Base-by-base conservation (phyloP, 345 rosid species). In the Arabis hirsuta region DNA sequence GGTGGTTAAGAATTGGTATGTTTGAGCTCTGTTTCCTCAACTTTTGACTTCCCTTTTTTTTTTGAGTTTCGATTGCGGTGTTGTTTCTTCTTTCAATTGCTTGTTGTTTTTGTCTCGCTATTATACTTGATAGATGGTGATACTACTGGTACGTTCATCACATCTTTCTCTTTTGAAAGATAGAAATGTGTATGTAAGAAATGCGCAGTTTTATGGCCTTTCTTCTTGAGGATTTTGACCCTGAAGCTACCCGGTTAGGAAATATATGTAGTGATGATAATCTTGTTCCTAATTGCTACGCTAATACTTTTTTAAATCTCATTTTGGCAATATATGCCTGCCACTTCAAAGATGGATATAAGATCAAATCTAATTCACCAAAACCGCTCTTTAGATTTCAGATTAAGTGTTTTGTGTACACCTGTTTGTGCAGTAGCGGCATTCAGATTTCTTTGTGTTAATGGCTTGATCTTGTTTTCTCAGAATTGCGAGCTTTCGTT, bases 1-100 rank as follows among this genome's bases (percentile, higher is more conserved):
- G 99, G 41, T 95, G 99, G 99, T 71, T 91, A 73, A 82, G 96
- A 79, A 91, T 90, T 52, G 96, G 99, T 95, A 88, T 55, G 80
- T 76, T 24, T 72, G 14, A 55, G 58, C 65, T 69, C 12, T 62
- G 1, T 50, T 54, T 20, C 19, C 43, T 11, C 20, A 10, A 24
- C 48, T n/a, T 2, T 9, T 36, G 13, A 19, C 10, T 39, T 13
- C 41, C 19, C 14, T 31, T 66, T 34, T 34, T 34, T 29, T 3
- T 41, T 41, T 3, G 20, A 54, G 43, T 24, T 57, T 19, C 31
- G 56, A 1, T 31, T 31, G 31, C 6, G 0, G 42, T 14, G 41
- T 63, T 9, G 74, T 67, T 39, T 41, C 67, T 14, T 48, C 74
- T 14, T 70, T 60, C 48, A 29, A 7, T 47, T 48, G 3, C 36